Percentiles rank a stretch among this genome's conserved stretches.
Evolutionary conservation across 2,329 filamentous ascomycete genomes (phyloP).

Genomic region (Claviceps spartinae): DNA sequence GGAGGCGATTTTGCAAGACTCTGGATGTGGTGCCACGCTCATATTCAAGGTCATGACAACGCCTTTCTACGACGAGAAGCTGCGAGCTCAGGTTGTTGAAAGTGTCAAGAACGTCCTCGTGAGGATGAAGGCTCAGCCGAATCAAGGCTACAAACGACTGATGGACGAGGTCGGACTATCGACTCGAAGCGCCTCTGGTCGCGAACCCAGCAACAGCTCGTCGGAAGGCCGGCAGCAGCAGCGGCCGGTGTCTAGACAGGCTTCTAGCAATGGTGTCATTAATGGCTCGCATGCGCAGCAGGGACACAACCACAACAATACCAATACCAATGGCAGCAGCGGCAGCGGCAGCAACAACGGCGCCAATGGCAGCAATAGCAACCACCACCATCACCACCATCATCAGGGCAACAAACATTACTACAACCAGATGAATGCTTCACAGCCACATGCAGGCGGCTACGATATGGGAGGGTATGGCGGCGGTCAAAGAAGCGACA

Average conservation of each 20-base stretch:
- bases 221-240: slow-evolving; percentile 39
- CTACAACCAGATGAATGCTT: slow-evolving; percentile 35
- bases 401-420: slow-evolving; percentile 30
- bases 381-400: slow-evolving; percentile 17
- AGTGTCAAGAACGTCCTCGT: slow-evolving; percentile 82
- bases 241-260: slow-evolving; percentile 43
- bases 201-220: slow-evolving; percentile 28
- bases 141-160: slow-evolving; percentile 91
- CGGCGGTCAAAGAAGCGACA: slow-evolving; percentile 37
- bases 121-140: slow-evolving; percentile 82
- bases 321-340: too few species aligned
- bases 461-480: slow-evolving; percentile 38
- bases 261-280: slow-evolving; percentile 18
- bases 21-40: slow-evolving; percentile 81
- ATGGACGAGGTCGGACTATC: slow-evolving; percentile 98
- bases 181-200: slow-evolving; percentile 37
- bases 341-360: too few species aligned
- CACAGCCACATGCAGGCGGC: slow-evolving; percentile 23
- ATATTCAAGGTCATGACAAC: slow-evolving; percentile 99
- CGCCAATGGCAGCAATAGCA: slow-evolving; percentile 19
- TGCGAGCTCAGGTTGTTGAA: slow-evolving; percentile 77
- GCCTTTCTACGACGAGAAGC: slow-evolving; percentile 88
- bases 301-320: slow-evolving; percentile 1
- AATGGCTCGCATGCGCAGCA: slow-evolving; percentile 29
- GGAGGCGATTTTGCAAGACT: slow-evolving; percentile 82